These are phyloP conservation scores for Kwoniella dejecticola DNA, from an alignment of 768 basidiomycete genomes.

Conservation along the genomic window DNA sequence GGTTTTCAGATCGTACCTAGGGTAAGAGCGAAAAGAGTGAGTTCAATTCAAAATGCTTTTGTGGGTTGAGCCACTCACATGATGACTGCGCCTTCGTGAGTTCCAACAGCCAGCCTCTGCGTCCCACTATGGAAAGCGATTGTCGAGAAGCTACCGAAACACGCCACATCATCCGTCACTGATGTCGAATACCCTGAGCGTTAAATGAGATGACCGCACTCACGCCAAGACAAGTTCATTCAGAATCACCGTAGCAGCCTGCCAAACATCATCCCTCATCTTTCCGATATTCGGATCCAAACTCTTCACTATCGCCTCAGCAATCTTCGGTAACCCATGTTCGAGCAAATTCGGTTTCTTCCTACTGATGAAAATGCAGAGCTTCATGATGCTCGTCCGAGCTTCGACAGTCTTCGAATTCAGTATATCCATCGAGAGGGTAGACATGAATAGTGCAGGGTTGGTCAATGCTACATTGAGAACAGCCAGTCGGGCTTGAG, in stretches of 20 bases:
- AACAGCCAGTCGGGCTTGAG: conserved; percentile 79
- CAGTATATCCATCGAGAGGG: conserved; percentile 83
- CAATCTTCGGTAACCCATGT: conserved; percentile 76
- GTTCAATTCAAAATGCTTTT: too few species aligned
- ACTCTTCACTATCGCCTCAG: conserved; percentile 95
- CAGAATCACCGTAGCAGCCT: conserved; percentile 90
- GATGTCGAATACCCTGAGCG: too few species aligned
- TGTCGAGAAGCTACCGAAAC: conserved; percentile 70
- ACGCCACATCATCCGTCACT: too few species aligned
- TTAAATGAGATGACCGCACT: conserved; percentile 52
- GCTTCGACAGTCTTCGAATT: conserved; percentile 66
- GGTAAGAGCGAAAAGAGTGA: too few species aligned
- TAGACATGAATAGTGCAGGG: conserved; percentile 91
- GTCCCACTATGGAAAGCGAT: conserved; percentile 88
- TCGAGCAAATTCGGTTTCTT: conserved; percentile 88
- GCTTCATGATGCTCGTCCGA: conserved; percentile 83
- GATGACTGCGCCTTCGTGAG: conserved; percentile 82
- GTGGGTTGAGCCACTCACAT: conserved; percentile 41
- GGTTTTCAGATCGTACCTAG: conserved; percentile 96
- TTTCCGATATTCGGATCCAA: conserved; percentile 83
- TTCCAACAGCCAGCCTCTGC: conserved; percentile 90
- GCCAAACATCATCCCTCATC: conserved; percentile 75
- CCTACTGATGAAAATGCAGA: conserved; percentile 88
- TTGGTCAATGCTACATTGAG: conserved; percentile 79
- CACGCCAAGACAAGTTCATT: conserved; percentile 93